These are phyloP conservation scores for Boletellus sp. DNA, from an alignment of 768 basidiomycete genomes.

Conservation along the genomic window DNA sequence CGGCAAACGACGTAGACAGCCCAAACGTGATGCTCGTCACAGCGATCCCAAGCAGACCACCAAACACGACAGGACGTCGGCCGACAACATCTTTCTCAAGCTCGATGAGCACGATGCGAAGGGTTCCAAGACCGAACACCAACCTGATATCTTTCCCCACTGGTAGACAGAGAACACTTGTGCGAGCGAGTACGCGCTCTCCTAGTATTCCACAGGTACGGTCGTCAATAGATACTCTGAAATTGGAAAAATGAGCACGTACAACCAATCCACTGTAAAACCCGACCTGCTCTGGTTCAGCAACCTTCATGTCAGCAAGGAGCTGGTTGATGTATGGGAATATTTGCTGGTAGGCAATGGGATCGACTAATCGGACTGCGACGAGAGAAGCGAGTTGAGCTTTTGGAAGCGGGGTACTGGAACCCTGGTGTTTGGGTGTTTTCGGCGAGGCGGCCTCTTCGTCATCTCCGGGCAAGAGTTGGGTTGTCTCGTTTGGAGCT, in stretches of 20 bases:
- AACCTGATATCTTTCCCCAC: slow-evolving; percentile 57
- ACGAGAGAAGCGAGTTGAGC: slow-evolving; percentile 44
- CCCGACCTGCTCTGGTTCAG: slow-evolving; percentile 44
- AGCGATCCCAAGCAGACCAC: slow-evolving; percentile 48
- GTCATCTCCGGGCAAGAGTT: slow-evolving; percentile 8
- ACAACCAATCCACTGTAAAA: slow-evolving; percentile 67
- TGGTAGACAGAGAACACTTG: slow-evolving; percentile 33
- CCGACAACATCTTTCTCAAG: slow-evolving; percentile 48
- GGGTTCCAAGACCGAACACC: not conserved
- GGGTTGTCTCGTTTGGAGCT: slow-evolving; percentile 10
- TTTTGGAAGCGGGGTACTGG: slow-evolving; percentile 21
- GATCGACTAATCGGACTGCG: slow-evolving; percentile 44
- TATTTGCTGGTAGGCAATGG: slow-evolving; percentile 18
- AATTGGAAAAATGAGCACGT: slow-evolving; percentile 15
- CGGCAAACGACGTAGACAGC: slow-evolving; percentile 42
- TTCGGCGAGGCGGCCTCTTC: slow-evolving; percentile 2
- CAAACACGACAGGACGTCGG: slow-evolving; percentile 56
- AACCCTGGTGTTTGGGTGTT: too few species aligned
- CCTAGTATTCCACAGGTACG: slow-evolving; percentile 45
- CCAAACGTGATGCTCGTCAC: slow-evolving; percentile 52
- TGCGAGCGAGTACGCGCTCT: slow-evolving; percentile 36
- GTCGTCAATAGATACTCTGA: not conserved
- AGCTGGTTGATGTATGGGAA: slow-evolving; percentile 68
- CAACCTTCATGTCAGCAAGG: slow-evolving; percentile 49
- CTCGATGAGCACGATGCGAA: not conserved